Evolutionary conservation across 1,284 basidiomycete genomes (phyloP).

Genomic region (Uromyces viciae-fabae): DNA sequence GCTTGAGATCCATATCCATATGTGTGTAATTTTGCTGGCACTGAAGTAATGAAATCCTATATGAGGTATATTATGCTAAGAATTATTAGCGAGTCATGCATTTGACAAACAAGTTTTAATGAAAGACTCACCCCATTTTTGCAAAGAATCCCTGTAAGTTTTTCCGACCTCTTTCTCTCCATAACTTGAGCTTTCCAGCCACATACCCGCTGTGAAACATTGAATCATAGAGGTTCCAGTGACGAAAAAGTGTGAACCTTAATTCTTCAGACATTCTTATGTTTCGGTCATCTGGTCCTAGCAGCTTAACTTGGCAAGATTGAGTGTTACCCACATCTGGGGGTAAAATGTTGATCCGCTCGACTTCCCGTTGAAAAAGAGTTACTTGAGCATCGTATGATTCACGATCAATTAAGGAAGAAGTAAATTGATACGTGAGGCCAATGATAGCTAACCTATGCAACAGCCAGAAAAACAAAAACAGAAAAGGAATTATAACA

Average conservation of each 20-base stretch:
- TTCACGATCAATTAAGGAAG: conserved; percentile 78
- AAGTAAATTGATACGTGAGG: conserved; percentile 85
- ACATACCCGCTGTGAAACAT: conserved; percentile 98
- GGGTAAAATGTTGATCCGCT: conserved; percentile 65
- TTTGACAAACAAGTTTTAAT: neutral
- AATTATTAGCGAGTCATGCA: neutral
- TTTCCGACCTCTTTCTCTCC: conserved; percentile 89
- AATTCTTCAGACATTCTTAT: conserved; percentile 79
- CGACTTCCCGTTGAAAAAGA: conserved; percentile 81
- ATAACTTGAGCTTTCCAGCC: conserved; percentile 87
- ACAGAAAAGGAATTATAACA: neutral
- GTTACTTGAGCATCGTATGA: conserved; percentile 76
- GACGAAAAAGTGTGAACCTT: conserved; percentile 88
- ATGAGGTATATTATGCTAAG: conserved; percentile 9
- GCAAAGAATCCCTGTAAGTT: conserved; percentile 84
- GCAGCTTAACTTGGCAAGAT: conserved; percentile 58
- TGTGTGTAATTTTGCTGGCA: conserved; percentile 89
- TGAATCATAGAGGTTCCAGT: conserved; percentile 95
- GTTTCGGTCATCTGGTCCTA: conserved; percentile 66
- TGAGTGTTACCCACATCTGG: conserved; percentile 23
- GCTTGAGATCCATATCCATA: conserved; percentile 93
- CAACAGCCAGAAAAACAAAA: neutral
- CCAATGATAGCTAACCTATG: conserved; percentile 85
- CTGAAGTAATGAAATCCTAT: conserved; percentile 82
- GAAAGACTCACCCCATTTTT: conserved; percentile 95